Evolutionary conservation across 352 stramenopile species (phyloP).

Genomic region (Hyaloperonospora arabidopsidis): DNA sequence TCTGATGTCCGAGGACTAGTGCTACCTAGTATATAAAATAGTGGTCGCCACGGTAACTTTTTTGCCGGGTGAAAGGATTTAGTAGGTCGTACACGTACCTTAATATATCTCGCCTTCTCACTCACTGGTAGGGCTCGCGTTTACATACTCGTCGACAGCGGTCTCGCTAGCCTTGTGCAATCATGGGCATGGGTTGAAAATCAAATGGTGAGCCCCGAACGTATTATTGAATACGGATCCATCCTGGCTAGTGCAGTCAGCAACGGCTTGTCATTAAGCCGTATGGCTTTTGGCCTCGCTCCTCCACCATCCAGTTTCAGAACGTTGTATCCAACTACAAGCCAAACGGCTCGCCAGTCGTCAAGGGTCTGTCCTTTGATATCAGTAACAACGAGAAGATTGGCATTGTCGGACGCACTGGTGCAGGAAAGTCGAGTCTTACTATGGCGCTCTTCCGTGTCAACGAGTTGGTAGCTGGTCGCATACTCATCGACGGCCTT

Average conservation of each 20-base stretch:
- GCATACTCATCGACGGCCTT: conserved; percentile 86
- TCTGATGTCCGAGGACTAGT: too few species aligned
- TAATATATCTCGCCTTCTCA: too few species aligned
- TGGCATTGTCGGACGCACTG: conserved; percentile 50
- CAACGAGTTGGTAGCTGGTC: conserved; percentile 37
- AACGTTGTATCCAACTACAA: conserved; percentile 80
- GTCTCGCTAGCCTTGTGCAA: conserved; percentile 59
- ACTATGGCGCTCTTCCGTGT: conserved; percentile 42
- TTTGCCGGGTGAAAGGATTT: too few species aligned
- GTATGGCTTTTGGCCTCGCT: conserved; percentile 45
- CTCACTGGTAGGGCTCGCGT: too few species aligned
- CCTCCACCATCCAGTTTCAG: conserved; percentile 74
- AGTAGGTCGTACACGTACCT: too few species aligned
- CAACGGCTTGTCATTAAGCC: conserved; percentile 3
- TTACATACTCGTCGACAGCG: conserved; percentile 80
- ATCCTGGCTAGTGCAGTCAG: conserved; percentile 20
- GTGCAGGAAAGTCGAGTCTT: conserved; percentile 49
- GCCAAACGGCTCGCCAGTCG: conserved; percentile 29
- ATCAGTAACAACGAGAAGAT: conserved; percentile 43
- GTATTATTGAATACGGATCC: conserved; percentile 32
- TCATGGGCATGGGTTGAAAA: conserved; percentile 40
- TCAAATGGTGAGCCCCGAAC: conserved; percentile 52
- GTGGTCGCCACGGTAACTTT: too few species aligned
- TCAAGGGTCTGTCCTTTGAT: conserved; percentile 39
- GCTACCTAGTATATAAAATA: too few species aligned